These are phyloP conservation scores for Knufia petricola DNA, from an alignment of 2,329 filamentous ascomycete genomes.

Conservation along the genomic window DNA sequence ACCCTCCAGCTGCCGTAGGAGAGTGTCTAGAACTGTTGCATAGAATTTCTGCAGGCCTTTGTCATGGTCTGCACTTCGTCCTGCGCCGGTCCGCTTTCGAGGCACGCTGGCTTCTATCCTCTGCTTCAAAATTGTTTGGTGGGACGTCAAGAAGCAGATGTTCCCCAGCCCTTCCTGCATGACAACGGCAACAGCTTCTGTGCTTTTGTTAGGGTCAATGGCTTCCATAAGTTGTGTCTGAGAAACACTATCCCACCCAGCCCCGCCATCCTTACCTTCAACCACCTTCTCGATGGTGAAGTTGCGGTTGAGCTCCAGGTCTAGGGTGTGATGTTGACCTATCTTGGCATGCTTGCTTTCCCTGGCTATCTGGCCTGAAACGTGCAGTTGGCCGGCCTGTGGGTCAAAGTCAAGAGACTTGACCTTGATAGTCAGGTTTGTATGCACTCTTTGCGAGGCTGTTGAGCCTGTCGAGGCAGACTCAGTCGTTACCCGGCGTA, in stretches of 20 bases:
- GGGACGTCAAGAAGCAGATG: slow-evolving; percentile 43
- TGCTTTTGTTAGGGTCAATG: slow-evolving; percentile 66
- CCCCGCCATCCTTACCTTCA: slow-evolving; percentile 34
- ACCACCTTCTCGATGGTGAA: slow-evolving; percentile 79
- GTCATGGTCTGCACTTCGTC: slow-evolving; percentile 35
- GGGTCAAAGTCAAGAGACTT: slow-evolving; percentile 61
- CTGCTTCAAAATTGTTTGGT: slow-evolving; percentile 41
- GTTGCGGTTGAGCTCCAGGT: slow-evolving; percentile 76
- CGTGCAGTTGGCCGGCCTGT: slow-evolving; percentile 57
- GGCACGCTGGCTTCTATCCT: slow-evolving; percentile 40
- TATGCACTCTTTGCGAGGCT: slow-evolving; percentile 53
- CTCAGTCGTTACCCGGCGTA: slow-evolving; percentile 56
- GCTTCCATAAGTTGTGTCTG: slow-evolving; percentile 68
- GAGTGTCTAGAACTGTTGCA: slow-evolving; percentile 62
- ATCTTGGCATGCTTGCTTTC: slow-evolving; percentile 60
- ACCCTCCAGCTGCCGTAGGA: slow-evolving; percentile 72
- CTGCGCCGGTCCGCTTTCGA: slow-evolving; percentile 37
- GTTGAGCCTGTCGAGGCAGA: slow-evolving; percentile 51
- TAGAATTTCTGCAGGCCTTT: slow-evolving; percentile 67
- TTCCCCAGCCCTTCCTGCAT: slow-evolving; percentile 65
- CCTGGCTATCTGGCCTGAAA: slow-evolving; percentile 54
- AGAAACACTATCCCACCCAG: slow-evolving; percentile 83
- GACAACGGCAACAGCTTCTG: slow-evolving; percentile 78
- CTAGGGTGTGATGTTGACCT: slow-evolving; percentile 61
- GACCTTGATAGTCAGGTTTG: slow-evolving; percentile 55